Base-by-base conservation (phyloP, 106 monocot genomes). In the Posidonia australis region DNA sequence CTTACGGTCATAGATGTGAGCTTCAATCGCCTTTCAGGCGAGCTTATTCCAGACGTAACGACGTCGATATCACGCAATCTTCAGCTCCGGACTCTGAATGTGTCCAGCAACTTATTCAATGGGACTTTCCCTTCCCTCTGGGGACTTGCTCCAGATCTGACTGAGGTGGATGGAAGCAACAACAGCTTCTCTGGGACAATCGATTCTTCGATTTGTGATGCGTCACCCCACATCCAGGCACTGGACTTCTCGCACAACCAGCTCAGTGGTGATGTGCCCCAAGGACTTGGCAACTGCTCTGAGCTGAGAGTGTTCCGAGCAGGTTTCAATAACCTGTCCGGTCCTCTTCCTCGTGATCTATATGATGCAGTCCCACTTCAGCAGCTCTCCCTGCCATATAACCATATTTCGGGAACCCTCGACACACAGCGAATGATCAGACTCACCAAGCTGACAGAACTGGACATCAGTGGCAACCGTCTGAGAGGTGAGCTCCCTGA, bases 281-380 rank as follows among this genome's bases (percentile, higher is more conserved):
- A 46, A 13, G 80, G 67, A 44, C 55, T 80, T 10, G 80, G 72
- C 14, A 76, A 81, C 49, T 81, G 80, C 68, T 49, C 80, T 7
- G 48, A 52, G 30, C 44, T 81, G 26, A 64, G 19, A 20, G 63
- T 25, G 22, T 32, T 81, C 22, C 54, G 47, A 2, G 72, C 72
- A 22, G 32, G 80, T 9, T 48, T 55, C 49, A 70, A 70, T 48
- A 52, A 70, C 31, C 61, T 70, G 46, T 26, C 60, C 5, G 70
- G 70, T 16, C 61, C 12, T 7, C 28, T 70, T 5, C 70, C 70
- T 0, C 29, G 7, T 16, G 80, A 72, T 18, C 63, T 67, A n/a
- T 80, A 70, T 36, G 54, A 56, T 43, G 56, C 68, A 18, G 58
- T 55, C 25, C 58, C 68, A 12, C 68, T 81, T 48, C 44, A 63